phyloP scores from a whole-genome alignment of 2,329 filamentous ascomycete species.

The Phaeosphaeria sp. region DNA sequence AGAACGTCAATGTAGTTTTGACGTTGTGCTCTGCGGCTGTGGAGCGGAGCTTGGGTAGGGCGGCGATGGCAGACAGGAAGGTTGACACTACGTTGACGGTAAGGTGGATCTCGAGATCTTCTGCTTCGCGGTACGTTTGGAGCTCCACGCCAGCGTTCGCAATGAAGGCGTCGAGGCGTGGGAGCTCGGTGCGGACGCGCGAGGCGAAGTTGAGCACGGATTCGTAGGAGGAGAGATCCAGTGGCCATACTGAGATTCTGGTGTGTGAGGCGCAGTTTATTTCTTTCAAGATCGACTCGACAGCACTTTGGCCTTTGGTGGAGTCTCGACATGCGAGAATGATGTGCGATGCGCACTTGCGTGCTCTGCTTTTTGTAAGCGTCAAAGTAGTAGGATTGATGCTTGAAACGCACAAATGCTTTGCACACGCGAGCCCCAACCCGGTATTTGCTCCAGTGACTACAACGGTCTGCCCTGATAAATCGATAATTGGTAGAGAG shows the following conservation, averaged over 20 bases:
- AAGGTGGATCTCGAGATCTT: conserved; percentile 50
- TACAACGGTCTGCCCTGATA: conserved; percentile 10
- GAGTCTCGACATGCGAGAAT: conserved; percentile 42
- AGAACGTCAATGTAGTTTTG: conserved; percentile 20
- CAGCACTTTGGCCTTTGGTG: conserved; percentile 38
- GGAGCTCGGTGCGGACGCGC: conserved; percentile 25
- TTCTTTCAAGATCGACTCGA: conserved; percentile 23
- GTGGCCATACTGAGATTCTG: conserved; percentile 32
- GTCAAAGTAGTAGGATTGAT: too few relatives aligned
- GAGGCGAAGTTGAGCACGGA: conserved; percentile 25
- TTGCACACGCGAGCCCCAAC: conserved; percentile 13
- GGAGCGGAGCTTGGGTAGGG: conserved; percentile 46
- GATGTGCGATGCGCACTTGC: conserved; percentile 26
- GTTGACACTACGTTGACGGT: conserved; percentile 62
- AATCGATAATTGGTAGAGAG: conserved; percentile 4
- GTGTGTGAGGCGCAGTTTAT: conserved; percentile 7
- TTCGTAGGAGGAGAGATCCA: conserved; percentile 29
- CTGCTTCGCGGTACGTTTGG: conserved; percentile 18
- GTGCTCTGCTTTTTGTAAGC: conserved; percentile 15
- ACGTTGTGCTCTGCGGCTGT: conserved; percentile 19
- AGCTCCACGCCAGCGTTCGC: conserved; percentile 43
- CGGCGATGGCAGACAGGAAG: conserved; percentile 56
- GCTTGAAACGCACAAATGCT: conserved; percentile 1
- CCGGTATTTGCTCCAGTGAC: conserved; percentile 17
- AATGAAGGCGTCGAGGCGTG: conserved; percentile 38